A percentile compares a stretch with the other conserved stretches of the same genome.
Evolutionary conservation across 2,329 filamentous ascomycete genomes (phyloP).

Genomic region (Trichoderma guizhouense): DNA sequence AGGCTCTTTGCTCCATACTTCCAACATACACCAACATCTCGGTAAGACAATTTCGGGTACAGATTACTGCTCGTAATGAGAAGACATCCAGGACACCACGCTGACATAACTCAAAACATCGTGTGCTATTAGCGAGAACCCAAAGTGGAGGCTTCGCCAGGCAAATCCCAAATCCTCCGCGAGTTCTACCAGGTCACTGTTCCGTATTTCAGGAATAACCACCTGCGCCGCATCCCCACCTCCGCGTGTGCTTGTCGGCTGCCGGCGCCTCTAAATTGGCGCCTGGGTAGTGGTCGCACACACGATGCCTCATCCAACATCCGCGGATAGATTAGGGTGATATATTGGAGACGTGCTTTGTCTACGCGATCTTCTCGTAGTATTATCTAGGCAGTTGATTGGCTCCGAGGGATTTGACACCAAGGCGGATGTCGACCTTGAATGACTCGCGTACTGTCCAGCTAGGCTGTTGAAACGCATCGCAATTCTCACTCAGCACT

Average conservation of each 20-base stretch:
- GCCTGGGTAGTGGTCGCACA: slow-evolving; percentile 2
- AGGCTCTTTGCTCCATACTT: not conserved
- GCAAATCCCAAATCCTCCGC: not conserved
- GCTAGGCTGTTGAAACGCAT: not conserved
- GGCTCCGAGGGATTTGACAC: not conserved
- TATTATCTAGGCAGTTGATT: not conserved
- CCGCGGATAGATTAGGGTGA: not conserved
- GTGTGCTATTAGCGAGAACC: not conserved
- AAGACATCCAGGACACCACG: not conserved
- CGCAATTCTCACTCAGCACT: not conserved
- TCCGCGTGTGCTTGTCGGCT: slow-evolving; percentile 2
- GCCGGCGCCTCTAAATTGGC: slow-evolving; percentile 5
- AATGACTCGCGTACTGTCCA: not conserved
- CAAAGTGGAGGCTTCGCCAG: not conserved
- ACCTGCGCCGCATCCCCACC: slow-evolving; percentile 10
- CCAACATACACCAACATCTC: not conserved
- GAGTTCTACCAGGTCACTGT: not conserved
- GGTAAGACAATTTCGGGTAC: not conserved
- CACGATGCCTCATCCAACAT: slow-evolving; percentile 8
- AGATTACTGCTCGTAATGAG: not conserved
- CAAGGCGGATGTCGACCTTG: not conserved
- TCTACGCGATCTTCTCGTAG: not conserved
- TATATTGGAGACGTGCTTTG: not conserved
- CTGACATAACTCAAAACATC: not conserved
- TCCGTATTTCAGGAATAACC: not conserved